Conservation (phyloP, 2,329 filamentous ascomycete genomes). For the Claviceps arundinis region DNA sequence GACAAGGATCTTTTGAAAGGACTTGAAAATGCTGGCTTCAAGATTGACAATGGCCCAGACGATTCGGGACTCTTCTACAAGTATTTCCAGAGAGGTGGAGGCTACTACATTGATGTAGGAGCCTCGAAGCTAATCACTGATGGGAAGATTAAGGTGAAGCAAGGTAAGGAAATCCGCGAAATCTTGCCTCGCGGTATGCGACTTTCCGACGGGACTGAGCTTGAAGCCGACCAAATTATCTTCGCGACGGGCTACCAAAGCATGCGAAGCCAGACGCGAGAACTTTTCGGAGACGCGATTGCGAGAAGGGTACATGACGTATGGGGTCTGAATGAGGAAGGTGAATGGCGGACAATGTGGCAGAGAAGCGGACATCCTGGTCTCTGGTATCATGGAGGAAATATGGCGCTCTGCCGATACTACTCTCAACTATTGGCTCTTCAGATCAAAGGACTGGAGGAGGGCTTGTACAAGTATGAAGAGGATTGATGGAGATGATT, state of each 20-base stretch:
- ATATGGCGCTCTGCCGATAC: conserved; percentile 47
- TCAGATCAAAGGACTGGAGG: conserved; percentile 35
- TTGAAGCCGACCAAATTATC: conserved; percentile 50
- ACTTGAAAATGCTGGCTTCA: conserved; percentile 45
- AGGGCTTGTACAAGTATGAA: conserved; percentile 20
- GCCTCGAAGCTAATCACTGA: conserved; percentile 47
- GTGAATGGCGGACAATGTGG: conserved; percentile 45
- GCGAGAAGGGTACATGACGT: conserved; percentile 44
- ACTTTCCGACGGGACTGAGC: conserved; percentile 39
- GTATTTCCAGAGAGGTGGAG: conserved; percentile 52
- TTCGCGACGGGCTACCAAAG: conserved; percentile 54
- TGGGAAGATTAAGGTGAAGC: conserved; percentile 50
- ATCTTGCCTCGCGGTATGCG: conserved; percentile 32
- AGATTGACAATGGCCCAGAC: conserved; percentile 43
- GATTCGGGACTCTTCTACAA: conserved; percentile 45
- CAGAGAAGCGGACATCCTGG: conserved; percentile 46
- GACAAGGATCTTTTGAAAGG: conserved; percentile 28
- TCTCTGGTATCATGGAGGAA: conserved; percentile 55
- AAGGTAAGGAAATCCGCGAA: conserved; percentile 39
- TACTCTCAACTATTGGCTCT: conserved; percentile 42
- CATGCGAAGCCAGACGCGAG: conserved; percentile 50
- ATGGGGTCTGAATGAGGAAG: conserved; percentile 47
- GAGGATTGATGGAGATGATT: conserved; percentile 13
- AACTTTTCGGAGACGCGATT: conserved; percentile 47
- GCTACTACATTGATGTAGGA: conserved; percentile 60